phyloP scores from a whole-genome alignment of 2,329 filamentous ascomycete species.

The Purpureocillium lavendulum region DNA sequence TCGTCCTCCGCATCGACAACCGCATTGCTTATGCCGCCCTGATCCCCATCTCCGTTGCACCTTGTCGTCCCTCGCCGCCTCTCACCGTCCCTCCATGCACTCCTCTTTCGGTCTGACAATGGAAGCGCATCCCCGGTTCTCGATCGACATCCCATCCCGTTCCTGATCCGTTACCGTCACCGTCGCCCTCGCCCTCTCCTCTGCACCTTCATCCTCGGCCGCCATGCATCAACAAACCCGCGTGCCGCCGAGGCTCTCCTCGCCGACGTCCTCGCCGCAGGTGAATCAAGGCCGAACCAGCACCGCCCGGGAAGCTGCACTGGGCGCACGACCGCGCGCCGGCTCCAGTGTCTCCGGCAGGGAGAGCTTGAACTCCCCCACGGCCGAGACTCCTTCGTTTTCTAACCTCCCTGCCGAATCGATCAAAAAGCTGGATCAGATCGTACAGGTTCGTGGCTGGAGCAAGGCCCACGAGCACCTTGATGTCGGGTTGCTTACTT shows the following conservation, averaged over 20 bases:
- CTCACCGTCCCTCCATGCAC: not conserved
- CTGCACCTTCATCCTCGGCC: not conserved
- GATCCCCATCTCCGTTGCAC: too few relatives aligned
- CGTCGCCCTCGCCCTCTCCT: not conserved
- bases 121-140: constrained; percentile 2
- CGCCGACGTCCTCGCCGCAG: constrained; percentile 63
- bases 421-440: constrained; percentile 78
- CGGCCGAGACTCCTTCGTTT: constrained; percentile 33
- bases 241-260: constrained; percentile 61
- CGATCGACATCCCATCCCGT: constrained; percentile 2
- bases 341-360: constrained; percentile 33
- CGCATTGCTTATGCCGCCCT: not conserved
- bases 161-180: not conserved
- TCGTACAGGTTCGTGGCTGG: constrained; percentile 62
- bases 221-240: constrained; percentile 87
- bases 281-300: constrained; percentile 66
- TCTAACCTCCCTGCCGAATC: constrained; percentile 54
- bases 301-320: constrained; percentile 58
- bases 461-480: not conserved
- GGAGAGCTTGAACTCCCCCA: constrained; percentile 37
- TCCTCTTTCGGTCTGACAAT: constrained; percentile 1
- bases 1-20: not conserved
- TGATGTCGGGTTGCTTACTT: not conserved
- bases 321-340: constrained; percentile 31
- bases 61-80: not conserved